Conservation (phyloP, 805 yeast genomes). For the Saturnispora silvae region DNA sequence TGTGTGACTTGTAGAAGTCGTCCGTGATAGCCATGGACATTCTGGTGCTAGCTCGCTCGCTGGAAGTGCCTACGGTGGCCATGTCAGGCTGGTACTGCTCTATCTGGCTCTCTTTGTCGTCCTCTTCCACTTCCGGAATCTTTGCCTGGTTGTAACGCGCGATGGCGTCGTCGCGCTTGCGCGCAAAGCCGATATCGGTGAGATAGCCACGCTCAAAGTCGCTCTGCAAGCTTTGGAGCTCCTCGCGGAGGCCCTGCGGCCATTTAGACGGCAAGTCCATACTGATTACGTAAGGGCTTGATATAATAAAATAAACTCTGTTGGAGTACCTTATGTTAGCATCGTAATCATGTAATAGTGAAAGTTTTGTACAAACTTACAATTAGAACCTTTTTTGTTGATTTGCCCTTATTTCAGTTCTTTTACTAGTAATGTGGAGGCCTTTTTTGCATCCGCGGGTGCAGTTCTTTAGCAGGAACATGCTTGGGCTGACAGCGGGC, state of each 20-base stretch:
- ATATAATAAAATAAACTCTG: too few species aligned
- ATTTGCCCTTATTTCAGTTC: too few species aligned
- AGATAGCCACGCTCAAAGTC: neutral
- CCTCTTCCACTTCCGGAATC: slow-evolving; percentile 2
- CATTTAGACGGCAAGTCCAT: neutral
- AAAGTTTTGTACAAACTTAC: neutral
- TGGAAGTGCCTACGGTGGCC: neutral
- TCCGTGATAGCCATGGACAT: slow-evolving; percentile 7
- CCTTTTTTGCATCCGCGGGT: neutral
- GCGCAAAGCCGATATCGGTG: neutral
- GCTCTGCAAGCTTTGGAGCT: neutral
- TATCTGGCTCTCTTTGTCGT: slow-evolving; percentile 6
- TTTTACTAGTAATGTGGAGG: too few species aligned
- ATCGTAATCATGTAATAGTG: too few species aligned
- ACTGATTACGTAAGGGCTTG: neutral
- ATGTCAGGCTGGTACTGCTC: slow-evolving; percentile 2
- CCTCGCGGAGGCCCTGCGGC: neutral
- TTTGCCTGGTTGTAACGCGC: neutral
- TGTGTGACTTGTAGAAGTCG: slow-evolving; percentile 5
- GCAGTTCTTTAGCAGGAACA: neutral
- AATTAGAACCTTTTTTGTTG: too few species aligned
- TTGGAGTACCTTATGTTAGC: too few species aligned
- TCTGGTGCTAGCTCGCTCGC: slow-evolving; percentile 3
- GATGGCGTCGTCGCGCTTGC: neutral
- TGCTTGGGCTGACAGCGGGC: too few species aligned